These are phyloP conservation scores for Corylus americana DNA, from an alignment of 306 rosid species.

Conservation along the genomic window DNA sequence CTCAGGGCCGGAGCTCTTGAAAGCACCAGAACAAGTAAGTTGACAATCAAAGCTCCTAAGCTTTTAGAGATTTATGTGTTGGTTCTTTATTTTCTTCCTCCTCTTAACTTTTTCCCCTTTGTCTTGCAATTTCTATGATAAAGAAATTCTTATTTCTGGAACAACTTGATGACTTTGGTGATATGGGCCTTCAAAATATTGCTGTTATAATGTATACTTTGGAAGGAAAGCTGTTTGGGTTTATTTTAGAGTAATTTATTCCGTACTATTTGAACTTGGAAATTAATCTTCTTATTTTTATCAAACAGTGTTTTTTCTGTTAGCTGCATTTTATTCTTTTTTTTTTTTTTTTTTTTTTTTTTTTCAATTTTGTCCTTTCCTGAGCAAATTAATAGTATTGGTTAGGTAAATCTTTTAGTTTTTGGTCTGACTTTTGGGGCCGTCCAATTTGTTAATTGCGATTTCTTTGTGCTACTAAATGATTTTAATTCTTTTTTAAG, in stretches of 20 bases:
- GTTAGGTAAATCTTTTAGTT: background rate
- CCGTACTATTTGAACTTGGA: background rate
- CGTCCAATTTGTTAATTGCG: background rate
- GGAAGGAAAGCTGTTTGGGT: background rate
- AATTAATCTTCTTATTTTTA: background rate
- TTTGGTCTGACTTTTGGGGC: background rate
- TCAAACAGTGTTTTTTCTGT: background rate
- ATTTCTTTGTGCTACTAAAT: no score
- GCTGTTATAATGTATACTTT: background rate
- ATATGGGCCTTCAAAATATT: constrained; percentile 8
- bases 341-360: background rate
- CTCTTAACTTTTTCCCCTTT: background rate
- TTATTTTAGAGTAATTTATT: background rate
- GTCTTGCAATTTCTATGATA: background rate
- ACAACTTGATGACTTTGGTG: constrained; percentile 12
- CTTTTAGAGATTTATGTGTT: background rate
- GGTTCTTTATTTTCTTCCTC: background rate
- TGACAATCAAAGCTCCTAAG: background rate
- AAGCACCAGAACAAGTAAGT: constrained; percentile 42
- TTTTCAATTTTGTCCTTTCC: background rate
- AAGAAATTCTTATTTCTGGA: background rate
- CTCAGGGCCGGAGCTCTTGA: constrained; percentile 63
- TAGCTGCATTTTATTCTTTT: background rate
- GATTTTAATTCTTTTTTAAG: no score
- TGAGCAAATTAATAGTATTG: background rate